phyloP scores from a whole-genome alignment of 805 yeast genomes.

The Saturnispora mendoncae region DNA sequence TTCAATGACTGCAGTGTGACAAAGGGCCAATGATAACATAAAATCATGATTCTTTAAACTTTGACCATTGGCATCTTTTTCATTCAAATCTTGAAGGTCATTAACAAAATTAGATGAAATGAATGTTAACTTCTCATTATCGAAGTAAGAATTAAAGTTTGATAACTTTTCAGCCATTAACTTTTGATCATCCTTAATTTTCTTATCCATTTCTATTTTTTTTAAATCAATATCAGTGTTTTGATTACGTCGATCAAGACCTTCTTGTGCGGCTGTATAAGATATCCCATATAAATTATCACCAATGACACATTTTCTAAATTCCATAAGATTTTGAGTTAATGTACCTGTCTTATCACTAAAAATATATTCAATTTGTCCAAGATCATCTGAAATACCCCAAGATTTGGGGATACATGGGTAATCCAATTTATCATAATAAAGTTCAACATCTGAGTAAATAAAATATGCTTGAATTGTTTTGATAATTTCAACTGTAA shows the following conservation, averaged over 20 bases:
- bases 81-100: slow-evolving; percentile 35
- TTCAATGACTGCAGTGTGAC: slow-evolving; percentile 55
- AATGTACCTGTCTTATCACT: slow-evolving; percentile 81
- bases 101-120: slow-evolving; percentile 48
- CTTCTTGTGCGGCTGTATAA: slow-evolving; percentile 71
- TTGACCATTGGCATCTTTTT: slow-evolving; percentile 28
- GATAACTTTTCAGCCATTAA: slow-evolving; percentile 41
- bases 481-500: slow-evolving; percentile 71
- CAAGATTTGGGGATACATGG: slow-evolving; percentile 78
- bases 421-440: slow-evolving; percentile 57
- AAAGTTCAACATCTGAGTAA: slow-evolving; percentile 60
- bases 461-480: slow-evolving; percentile 71
- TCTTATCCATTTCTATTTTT: slow-evolving; percentile 31
- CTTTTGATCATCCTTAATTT: slow-evolving; percentile 35
- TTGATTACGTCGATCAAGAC: slow-evolving; percentile 59
- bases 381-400: slow-evolving; percentile 77
- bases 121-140: slow-evolving; percentile 48
- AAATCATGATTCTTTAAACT: slow-evolving; percentile 45
- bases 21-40: slow-evolving; percentile 57
- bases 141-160: slow-evolving; percentile 31
- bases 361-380: slow-evolving; percentile 74
- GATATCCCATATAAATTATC: slow-evolving; percentile 65
- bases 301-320: slow-evolving; percentile 63
- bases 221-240: slow-evolving; percentile 44
- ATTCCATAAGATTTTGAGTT: slow-evolving; percentile 79